Evolutionary conservation across 108 stramenopile species (phyloP).

Genomic region (Nitzschia sp.): DNA sequence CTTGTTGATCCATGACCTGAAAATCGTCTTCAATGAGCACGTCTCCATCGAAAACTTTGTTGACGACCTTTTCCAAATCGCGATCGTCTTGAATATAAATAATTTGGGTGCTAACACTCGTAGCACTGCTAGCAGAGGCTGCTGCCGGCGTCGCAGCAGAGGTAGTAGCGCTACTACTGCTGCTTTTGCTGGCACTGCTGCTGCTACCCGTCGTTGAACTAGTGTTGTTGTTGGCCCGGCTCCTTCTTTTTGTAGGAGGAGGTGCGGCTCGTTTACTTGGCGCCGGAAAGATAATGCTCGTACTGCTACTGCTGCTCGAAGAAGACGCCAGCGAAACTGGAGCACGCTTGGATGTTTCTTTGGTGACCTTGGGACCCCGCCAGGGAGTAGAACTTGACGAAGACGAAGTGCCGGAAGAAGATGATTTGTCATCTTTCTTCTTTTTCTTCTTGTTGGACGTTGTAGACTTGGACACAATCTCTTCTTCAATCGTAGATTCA

Average conservation of each 20-base stretch:
- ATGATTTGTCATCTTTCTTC: too few species aligned
- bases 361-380: too few species aligned
- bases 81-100: constrained; percentile 12
- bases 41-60: neutral
- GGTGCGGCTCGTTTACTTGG: neutral
- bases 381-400: too few species aligned
- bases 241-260: neutral
- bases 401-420: too few species aligned
- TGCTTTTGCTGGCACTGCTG: neutral
- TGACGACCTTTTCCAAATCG: constrained; percentile 2
- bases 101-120: constrained; percentile 6
- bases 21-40: neutral
- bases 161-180: neutral
- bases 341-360: neutral
- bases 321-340: neutral
- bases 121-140: too few species aligned
- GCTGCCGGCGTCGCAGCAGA: too few species aligned
- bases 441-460: too few species aligned
- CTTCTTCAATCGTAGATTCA: too few species aligned
- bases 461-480: too few species aligned
- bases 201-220: constrained; percentile 3
- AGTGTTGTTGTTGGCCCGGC: neutral
- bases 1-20: neutral
- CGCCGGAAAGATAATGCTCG: neutral
- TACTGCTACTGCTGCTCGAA: neutral